Conservation (phyloP, 2,329 filamentous ascomycete genomes). For the Coniella vitis region DNA sequence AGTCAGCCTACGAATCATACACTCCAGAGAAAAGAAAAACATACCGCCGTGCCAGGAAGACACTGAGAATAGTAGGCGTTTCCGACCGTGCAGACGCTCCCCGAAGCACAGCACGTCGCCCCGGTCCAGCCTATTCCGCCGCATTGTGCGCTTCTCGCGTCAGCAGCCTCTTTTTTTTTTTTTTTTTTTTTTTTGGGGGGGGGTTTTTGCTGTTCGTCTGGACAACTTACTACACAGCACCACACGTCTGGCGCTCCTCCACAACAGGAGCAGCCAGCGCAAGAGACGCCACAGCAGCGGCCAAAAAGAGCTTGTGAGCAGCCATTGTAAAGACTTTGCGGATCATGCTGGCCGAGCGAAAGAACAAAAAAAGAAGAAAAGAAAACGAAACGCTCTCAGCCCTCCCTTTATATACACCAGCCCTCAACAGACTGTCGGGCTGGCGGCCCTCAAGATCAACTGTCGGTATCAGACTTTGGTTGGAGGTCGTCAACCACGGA, state of each 20-base stretch:
- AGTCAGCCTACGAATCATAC: too few relatives aligned
- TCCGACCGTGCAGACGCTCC: conserved; percentile 30
- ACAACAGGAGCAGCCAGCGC: conserved; percentile 3
- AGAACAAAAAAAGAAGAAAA: not conserved
- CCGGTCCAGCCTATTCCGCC: conserved; percentile 39
- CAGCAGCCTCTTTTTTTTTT: not conserved
- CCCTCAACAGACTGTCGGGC: not conserved
- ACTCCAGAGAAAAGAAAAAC: not conserved
- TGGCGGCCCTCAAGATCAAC: not conserved
- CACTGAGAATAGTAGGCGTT: conserved; percentile 35
- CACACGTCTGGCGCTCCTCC: conserved; percentile 1
- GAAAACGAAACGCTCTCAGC: not conserved
- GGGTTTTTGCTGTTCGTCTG: not conserved
- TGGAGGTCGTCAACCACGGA: too few relatives aligned
- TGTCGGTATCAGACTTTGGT: not conserved
- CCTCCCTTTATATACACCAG: not conserved
- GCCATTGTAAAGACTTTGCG: conserved; percentile 17
- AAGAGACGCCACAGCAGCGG: conserved; percentile 28
- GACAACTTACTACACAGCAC: conserved; percentile 24
- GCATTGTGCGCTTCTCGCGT: conserved; percentile 30
- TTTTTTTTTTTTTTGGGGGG: too few relatives aligned
- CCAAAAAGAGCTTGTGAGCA: conserved; percentile 23
- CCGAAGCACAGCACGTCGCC: conserved; percentile 36
- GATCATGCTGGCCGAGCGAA: not conserved
- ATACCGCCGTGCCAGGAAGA: conserved; percentile 20